Evolutionary conservation across 768 basidiomycete genomes (phyloP), one percentile per base, ranked within the genome.

Genomic region (Mycena venus): DNA sequence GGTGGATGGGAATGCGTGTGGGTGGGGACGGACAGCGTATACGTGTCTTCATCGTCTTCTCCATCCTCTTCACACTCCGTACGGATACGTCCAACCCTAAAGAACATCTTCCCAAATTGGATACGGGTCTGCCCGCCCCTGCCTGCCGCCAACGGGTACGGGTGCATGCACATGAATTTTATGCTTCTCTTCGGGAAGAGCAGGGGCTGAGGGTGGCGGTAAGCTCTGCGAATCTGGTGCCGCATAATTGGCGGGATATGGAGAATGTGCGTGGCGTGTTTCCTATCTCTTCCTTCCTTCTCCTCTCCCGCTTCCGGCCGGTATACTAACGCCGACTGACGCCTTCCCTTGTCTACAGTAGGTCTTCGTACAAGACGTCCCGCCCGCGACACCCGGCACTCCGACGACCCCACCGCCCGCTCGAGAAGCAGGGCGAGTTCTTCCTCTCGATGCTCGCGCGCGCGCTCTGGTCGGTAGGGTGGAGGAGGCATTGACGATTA

Each of bases 291-390:
- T 10, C 44, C 19, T 23, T 23, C 47, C n/a, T 47, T 47, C 11
- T 47, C 47, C 14, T 47, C 6, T 5, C 4, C 5, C 7, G 23
- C 47, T 4, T 47, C 14, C 19, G 21, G 25, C 4, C 8, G 14
- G 38, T n/a, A 21, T n/a, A 31, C 68, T 65, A 23, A 55, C 34
- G 19, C 19, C 6, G 47, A 60, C 14, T 27, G 15, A 29, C n/a
- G n/a, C n/a, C n/a, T n/a, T n/a, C n/a, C n/a, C n/a, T n/a, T n/a
- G n/a, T n/a, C 19, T 47, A 47, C 23, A 93, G 92, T 89, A 88
- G n/a, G 86, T 88, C 44, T 93, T 90, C 89, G 81, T 93, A 7
- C 92, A 93, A 83, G 93, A 93, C 68, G 70, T 93, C 32, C 67
- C 75, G 10, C 53, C 17, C 23, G 70, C 58, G 19, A 7, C 42